Evolutionary conservation across 768 basidiomycete species (phyloP).

Genomic region (Collybiopsis luxurians): DNA sequence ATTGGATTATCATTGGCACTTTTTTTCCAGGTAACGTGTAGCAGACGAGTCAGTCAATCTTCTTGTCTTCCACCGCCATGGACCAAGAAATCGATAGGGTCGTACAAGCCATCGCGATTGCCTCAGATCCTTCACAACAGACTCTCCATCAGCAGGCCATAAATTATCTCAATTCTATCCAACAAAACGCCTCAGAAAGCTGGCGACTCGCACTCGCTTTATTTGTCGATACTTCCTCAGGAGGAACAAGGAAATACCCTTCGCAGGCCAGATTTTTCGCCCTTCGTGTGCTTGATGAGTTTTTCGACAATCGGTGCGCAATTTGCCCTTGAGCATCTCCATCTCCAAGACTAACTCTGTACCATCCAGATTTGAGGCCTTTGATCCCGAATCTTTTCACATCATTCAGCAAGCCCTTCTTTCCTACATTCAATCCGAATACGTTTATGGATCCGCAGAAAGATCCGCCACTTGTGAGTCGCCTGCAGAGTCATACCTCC

Average conservation of each 20-base stretch:
- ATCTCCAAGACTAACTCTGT: background rate
- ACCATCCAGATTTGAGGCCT: slow-evolving; percentile 52
- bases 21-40: background rate
- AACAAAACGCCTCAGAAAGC: slow-evolving; percentile 68
- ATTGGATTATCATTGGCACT: background rate
- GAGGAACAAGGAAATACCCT: slow-evolving; percentile 66
- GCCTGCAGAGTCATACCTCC: slow-evolving; percentile 1
- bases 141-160: slow-evolving; percentile 83
- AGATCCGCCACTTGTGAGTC: slow-evolving; percentile 75
- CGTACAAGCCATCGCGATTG: slow-evolving; percentile 84
- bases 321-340: slow-evolving; percentile 1
- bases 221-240: slow-evolving; percentile 60
- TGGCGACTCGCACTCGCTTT: slow-evolving; percentile 82
- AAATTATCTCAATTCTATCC: slow-evolving; percentile 74
- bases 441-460: slow-evolving; percentile 82
- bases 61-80: slow-evolving; percentile 38
- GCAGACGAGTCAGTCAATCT: slow-evolving; percentile 1
- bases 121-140: slow-evolving; percentile 73
- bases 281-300: slow-evolving; percentile 76
- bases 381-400: slow-evolving; percentile 69
- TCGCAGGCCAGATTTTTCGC: slow-evolving; percentile 78
- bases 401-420: slow-evolving; percentile 75
- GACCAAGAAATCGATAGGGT: slow-evolving; percentile 74
- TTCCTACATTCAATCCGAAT: slow-evolving; percentile 86
- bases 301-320: slow-evolving; percentile 78